Conservation (phyloP, 768 basidiomycete genomes). For the Lyophyllum shimeji region DNA sequence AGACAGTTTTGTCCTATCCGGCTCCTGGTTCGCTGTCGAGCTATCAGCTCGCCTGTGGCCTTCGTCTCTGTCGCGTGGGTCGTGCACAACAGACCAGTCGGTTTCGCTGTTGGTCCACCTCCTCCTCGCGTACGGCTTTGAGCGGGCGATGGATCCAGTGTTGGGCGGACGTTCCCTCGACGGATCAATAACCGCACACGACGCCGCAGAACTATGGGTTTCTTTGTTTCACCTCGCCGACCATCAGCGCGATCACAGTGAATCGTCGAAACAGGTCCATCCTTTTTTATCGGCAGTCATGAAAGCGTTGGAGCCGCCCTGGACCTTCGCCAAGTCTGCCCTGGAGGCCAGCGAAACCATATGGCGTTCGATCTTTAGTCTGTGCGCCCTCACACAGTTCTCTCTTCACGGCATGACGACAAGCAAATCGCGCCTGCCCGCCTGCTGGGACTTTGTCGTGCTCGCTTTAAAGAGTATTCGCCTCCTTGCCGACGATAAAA, state of each 20-base stretch:
- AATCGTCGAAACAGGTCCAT: conserved; percentile 19
- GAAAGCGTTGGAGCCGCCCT: conserved; percentile 26
- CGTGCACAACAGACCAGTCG: conserved; percentile 25
- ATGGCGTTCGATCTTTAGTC: conserved; percentile 70
- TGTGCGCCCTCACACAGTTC: conserved; percentile 82
- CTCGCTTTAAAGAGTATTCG: conserved; percentile 59
- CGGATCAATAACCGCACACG: conserved; percentile 36
- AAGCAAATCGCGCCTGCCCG: conserved; percentile 35
- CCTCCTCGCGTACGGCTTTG: conserved; percentile 56
- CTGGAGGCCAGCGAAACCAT: conserved; percentile 58
- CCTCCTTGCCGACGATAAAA: conserved; percentile 45
- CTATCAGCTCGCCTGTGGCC: conserved; percentile 40
- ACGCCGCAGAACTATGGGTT: conserved; percentile 71
- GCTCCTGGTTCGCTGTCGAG: conserved; percentile 70
- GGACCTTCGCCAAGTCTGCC: conserved; percentile 26
- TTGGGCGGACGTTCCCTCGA: conserved; percentile 32
- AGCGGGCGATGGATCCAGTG: conserved; percentile 41
- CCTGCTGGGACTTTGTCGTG: conserved; percentile 67
- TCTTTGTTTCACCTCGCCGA: conserved; percentile 61
- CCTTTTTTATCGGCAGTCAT: conserved; percentile 49
- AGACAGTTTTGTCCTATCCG: conserved; percentile 39
- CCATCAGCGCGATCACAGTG: conserved; percentile 17
- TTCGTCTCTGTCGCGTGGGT: conserved; percentile 15
- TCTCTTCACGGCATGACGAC: conserved; percentile 46
- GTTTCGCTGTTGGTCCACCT: conserved; percentile 42